These are phyloP conservation scores for Mycocentrospora acerina DNA, from an alignment of 2,329 filamentous ascomycete genomes.

Conservation along the genomic window DNA sequence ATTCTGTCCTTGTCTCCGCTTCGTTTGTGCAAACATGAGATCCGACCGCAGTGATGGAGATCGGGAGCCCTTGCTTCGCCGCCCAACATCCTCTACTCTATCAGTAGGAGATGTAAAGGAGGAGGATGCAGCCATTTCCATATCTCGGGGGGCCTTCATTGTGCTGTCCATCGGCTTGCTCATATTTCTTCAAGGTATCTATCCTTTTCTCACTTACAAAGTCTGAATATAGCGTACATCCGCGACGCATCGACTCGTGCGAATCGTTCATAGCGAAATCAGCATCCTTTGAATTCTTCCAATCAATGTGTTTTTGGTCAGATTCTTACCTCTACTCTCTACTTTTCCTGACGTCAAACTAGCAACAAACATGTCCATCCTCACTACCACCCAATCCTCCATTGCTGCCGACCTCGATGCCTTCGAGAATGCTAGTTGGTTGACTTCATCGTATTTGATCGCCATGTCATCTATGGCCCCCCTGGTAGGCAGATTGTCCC, in stretches of 20 bases:
- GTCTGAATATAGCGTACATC: too few species aligned
- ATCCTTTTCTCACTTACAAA: conserved; percentile 11
- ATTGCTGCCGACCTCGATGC: conserved; percentile 75
- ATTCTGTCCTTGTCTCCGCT: too few species aligned
- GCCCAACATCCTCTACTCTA: conserved; percentile 17
- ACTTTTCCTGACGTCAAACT: conserved; percentile 16
- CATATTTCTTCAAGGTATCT: conserved; percentile 62
- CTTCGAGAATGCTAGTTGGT: conserved; percentile 75
- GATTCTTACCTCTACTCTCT: conserved; percentile 39
- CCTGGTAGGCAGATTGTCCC: conserved; percentile 69
- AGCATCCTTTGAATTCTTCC: too few species aligned
- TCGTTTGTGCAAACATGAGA: too few species aligned
- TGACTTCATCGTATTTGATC: conserved; percentile 72
- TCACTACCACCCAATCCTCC: conserved; percentile 76
- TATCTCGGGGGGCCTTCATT: conserved; percentile 44
- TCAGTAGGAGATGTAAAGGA: conserved; percentile 23
- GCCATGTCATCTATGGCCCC: conserved; percentile 61
- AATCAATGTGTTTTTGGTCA: not conserved
- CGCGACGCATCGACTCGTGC: too few species aligned
- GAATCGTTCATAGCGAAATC: not conserved
- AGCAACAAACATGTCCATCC: conserved; percentile 74
- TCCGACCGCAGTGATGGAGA: conserved; percentile 14
- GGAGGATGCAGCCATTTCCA: conserved; percentile 24
- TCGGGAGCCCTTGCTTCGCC: conserved; percentile 30
- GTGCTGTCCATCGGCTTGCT: conserved; percentile 57